A percentile compares a stretch with the other conserved stretches of the same genome.
phyloP scores from a whole-genome alignment of 176 grass and related monocot species.

The Avena eriantha region DNA sequence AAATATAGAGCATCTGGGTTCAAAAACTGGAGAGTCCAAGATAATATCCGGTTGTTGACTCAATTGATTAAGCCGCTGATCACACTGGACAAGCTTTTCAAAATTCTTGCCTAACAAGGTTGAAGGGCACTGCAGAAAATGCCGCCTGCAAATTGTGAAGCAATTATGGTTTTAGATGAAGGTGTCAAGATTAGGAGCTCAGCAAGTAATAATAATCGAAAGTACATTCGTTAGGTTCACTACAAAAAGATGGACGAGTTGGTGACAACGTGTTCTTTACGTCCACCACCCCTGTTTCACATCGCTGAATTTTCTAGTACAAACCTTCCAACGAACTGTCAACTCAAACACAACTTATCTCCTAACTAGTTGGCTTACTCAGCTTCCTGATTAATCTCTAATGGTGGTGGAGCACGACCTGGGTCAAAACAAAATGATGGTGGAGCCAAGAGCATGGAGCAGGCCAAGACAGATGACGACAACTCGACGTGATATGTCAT shows the following conservation, averaged over 20 bases:
- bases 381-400: not conserved
- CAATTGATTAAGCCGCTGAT: conserved; percentile 70
- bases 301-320: not conserved
- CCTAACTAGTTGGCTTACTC: not conserved
- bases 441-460: not conserved
- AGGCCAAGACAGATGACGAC: not conserved
- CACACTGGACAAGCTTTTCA: conserved; percentile 97
- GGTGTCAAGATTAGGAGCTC: not conserved
- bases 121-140: conserved; percentile 82
- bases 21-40: conserved; percentile 73
- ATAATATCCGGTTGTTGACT: conserved; percentile 81
- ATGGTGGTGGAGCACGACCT: not conserved
- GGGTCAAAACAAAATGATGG: not conserved
- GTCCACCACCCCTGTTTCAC: not conserved
- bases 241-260: not conserved
- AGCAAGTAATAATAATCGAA: conserved; percentile 29
- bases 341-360: conserved; percentile 3
- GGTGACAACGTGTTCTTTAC: not conserved
- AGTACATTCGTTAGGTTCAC: not conserved
- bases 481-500: not conserved
- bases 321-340: not conserved
- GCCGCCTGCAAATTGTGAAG: conserved; percentile 63
- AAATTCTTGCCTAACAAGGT: conserved; percentile 87
- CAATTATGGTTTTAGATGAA: conserved; percentile 8
- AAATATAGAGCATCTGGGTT: conserved; percentile 82